These are phyloP conservation scores for Lactarius pseudohatsudake DNA, from an alignment of 768 basidiomycete genomes.

Conservation along the genomic window DNA sequence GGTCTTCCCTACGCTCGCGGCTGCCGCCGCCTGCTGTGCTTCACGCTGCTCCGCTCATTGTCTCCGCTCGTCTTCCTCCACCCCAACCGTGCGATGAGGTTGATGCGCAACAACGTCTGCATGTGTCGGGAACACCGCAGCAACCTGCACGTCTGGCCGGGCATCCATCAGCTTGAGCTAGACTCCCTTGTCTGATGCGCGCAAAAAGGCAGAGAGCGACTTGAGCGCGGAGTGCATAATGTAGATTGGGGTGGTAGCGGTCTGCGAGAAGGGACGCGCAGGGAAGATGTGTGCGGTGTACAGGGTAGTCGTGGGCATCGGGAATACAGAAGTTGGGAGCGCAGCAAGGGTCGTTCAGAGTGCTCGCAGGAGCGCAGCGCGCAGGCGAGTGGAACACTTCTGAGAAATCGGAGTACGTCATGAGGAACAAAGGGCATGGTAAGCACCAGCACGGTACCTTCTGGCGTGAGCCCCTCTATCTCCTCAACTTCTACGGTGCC, in stretches of 20 bases:
- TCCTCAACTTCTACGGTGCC: constrained; percentile 14
- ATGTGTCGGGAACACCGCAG: constrained; percentile 56
- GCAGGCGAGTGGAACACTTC: no score
- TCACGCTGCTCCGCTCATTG: constrained; percentile 58
- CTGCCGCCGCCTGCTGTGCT: constrained; percentile 40
- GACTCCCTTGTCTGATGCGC: constrained; percentile 70
- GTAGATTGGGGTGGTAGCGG: constrained; percentile 48
- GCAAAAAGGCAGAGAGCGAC: constrained; percentile 81
- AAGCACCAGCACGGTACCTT: constrained; percentile 30
- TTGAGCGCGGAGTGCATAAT: constrained; percentile 82
- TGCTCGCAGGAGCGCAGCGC: no score
- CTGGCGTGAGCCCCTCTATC: constrained; percentile 29
- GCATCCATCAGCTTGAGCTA: constrained; percentile 70
- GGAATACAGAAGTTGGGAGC: no score
- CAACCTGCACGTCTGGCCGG: constrained; percentile 36
- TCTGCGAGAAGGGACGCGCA: neutral
- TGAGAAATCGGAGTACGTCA: neutral
- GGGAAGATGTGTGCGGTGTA: no score
- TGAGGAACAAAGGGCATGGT: neutral
- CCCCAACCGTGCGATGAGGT: constrained; percentile 57
- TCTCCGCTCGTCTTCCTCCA: constrained; percentile 55
- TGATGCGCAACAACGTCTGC: constrained; percentile 53
- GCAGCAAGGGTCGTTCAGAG: no score
- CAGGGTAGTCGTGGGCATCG: no score
- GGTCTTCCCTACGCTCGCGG: constrained; percentile 37